A percentile compares a stretch with the other conserved stretches of the same genome.
These are phyloP conservation scores for Cenchrus purpureus DNA, from an alignment of 176 grass and related monocot genomes.

Conservation along the genomic window DNA sequence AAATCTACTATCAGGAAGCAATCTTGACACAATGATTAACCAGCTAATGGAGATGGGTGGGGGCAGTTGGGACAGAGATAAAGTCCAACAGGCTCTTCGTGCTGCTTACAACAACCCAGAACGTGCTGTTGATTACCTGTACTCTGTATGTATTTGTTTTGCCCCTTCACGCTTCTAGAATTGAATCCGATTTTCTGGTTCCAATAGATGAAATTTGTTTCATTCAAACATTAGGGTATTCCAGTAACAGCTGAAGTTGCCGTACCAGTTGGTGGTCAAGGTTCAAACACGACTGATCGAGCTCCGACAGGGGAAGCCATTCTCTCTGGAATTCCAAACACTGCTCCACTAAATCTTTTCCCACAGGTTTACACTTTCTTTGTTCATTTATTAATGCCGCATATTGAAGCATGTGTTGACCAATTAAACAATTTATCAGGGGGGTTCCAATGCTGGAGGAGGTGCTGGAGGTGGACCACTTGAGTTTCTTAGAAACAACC, in stretches of 20 bases:
- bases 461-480: constrained; percentile 76
- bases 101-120: constrained; percentile 98
- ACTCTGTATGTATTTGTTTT: constrained; percentile 66
- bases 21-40: constrained; percentile 67
- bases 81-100: constrained; percentile 73
- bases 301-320: constrained; percentile 35
- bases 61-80: constrained; percentile 92
- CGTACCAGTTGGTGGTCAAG: constrained; percentile 65
- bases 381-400: constrained; percentile 8
- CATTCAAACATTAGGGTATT: constrained; percentile 70
- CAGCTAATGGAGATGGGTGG: constrained; percentile 98
- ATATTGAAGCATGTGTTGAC: constrained; percentile 36
- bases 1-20: constrained; percentile 63
- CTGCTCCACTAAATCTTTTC: constrained; percentile 91
- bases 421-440: constrained; percentile 51
- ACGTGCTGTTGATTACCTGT: constrained; percentile 94
- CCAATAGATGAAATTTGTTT: constrained; percentile 32
- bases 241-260: constrained; percentile 76
- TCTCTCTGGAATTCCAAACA: constrained; percentile 78
- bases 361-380: constrained; percentile 64
- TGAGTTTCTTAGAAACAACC: constrained; percentile 87
- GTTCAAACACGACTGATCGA: constrained; percentile 40
- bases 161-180: neutral
- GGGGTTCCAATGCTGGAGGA: constrained; percentile 55
- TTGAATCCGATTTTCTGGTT: constrained; percentile 20